A percentile compares a stretch with the other conserved stretches of the same genome.
phyloP scores from a whole-genome alignment of 306 rosid genomes.

The Prunus campanulata region DNA sequence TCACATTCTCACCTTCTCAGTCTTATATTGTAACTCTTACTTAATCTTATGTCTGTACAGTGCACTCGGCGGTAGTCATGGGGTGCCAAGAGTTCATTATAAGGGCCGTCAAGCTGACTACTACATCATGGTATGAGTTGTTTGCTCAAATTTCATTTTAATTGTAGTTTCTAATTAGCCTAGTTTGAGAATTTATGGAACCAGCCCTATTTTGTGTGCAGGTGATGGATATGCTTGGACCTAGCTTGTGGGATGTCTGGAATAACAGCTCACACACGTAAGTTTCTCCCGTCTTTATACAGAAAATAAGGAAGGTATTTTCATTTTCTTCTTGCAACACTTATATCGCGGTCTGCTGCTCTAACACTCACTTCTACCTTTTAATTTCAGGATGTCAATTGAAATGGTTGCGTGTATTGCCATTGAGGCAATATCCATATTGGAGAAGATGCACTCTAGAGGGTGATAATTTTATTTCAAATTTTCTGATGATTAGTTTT shows the following conservation, averaged over 20 bases:
- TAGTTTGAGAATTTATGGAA: not conserved
- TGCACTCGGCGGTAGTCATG: slow-evolving; percentile 51
- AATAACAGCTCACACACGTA: slow-evolving; percentile 49
- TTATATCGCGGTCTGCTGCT: not conserved
- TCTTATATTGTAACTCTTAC: not conserved
- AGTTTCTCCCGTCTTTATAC: slow-evolving; percentile 3
- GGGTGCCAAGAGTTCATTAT: slow-evolving; percentile 49
- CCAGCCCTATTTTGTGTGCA: slow-evolving; percentile 9
- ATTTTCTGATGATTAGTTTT: slow-evolving; percentile 3
- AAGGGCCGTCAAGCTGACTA: slow-evolving; percentile 56
- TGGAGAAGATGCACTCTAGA: slow-evolving; percentile 52
- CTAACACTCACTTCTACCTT: not conserved
- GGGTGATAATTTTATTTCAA: slow-evolving; percentile 35
- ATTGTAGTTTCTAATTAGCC: not conserved
- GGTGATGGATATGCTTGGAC: slow-evolving; percentile 62
- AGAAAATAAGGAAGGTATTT: not conserved
- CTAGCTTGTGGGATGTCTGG: slow-evolving; percentile 59
- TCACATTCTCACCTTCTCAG: not conserved
- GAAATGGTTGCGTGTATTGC: slow-evolving; percentile 64
- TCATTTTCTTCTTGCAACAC: not conserved
- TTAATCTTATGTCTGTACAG: slow-evolving; percentile 20
- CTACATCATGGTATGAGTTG: slow-evolving; percentile 40
- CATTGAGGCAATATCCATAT: slow-evolving; percentile 51
- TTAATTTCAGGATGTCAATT: slow-evolving; percentile 44
- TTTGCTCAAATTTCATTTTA: not conserved